Percentiles rank a stretch among this genome's conserved stretches.
These are phyloP conservation scores for Powellomyces hirtus DNA, from an alignment of 192 early-diverging fungal genomes.

Conservation along the genomic window DNA sequence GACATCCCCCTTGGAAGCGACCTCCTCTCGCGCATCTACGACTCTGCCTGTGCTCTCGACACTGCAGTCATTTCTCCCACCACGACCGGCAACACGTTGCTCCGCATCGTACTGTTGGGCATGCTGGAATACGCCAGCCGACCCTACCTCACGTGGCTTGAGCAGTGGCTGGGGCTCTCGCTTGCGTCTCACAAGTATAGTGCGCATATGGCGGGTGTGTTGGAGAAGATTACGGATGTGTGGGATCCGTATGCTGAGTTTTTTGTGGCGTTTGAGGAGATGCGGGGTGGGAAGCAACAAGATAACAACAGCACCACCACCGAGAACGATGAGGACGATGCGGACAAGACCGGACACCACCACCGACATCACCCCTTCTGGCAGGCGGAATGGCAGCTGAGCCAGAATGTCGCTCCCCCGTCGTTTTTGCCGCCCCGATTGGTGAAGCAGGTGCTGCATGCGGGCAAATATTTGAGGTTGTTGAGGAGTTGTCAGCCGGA, in stretches of 20 bases:
- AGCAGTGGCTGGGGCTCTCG: constrained; percentile 18
- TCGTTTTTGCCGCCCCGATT: constrained; percentile 2
- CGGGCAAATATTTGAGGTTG: constrained; percentile 20
- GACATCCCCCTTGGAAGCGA: constrained; percentile 7
- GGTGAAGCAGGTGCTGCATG: constrained; percentile 8
- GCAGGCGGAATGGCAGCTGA: constrained; percentile 15
- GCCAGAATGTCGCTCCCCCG: not conserved
- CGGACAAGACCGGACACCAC: too few relatives aligned
- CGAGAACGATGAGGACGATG: too few relatives aligned
- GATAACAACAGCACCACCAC: too few relatives aligned
- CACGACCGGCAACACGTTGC: not conserved
- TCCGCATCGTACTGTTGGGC: not conserved
- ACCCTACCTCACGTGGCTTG: constrained; percentile 21
- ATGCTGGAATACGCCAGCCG: constrained; percentile 9
- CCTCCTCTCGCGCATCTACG: constrained; percentile 20
- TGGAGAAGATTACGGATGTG: constrained; percentile 18
- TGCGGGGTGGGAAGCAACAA: too few relatives aligned
- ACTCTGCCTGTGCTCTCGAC: constrained; percentile 10
- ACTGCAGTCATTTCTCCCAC: not conserved
- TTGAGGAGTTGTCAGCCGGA: constrained; percentile 6
- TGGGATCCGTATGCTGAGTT: constrained; percentile 24
- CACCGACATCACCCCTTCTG: constrained; percentile 15
- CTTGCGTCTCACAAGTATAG: not conserved
- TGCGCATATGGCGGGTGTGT: not conserved
- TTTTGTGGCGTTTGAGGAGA: not conserved